Conservation (phyloP, 1,284 basidiomycete species). For the Anthracocystis setariae region DNA sequence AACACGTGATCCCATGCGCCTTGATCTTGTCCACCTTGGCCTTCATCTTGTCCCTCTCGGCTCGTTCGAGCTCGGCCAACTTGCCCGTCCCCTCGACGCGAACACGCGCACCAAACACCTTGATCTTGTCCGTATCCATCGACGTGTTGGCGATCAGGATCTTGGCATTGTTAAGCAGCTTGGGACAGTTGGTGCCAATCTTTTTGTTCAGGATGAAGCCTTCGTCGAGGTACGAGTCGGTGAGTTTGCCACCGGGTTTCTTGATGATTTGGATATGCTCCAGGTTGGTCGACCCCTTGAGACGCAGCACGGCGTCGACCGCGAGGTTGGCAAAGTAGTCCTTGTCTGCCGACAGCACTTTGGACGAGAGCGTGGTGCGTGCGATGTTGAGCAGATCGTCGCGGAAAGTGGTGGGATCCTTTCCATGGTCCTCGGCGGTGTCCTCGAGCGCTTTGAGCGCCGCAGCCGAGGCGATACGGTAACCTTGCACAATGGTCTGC, state of each 20-base stretch:
- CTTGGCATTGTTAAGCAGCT: constrained; percentile 91
- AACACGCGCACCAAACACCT: constrained; percentile 95
- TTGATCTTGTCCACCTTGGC: constrained; percentile 95
- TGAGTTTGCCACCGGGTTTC: constrained; percentile 97
- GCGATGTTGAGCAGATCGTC: constrained; percentile 96
- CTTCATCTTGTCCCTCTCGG: constrained; percentile 99
- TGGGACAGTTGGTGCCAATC: constrained; percentile 93
- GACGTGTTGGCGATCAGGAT: constrained; percentile 98
- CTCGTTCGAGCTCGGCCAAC: constrained; percentile 95
- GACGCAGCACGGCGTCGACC: constrained; percentile 91
- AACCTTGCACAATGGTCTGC: constrained; percentile 99
- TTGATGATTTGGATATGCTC: constrained; percentile 99
- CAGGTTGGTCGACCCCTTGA: constrained; percentile 94
- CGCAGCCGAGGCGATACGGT: constrained; percentile 87
- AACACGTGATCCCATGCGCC: constrained; percentile 93
- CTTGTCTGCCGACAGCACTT: constrained; percentile 96
- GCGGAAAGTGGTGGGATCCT: constrained; percentile 80
- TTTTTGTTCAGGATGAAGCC: constrained; percentile 98
- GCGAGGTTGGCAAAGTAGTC: constrained; percentile 98
- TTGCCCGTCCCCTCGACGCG: constrained; percentile 96
- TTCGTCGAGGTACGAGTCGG: constrained; percentile 97
- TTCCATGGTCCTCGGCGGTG: constrained; percentile 81
- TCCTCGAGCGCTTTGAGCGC: constrained; percentile 85
- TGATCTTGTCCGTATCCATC: constrained; percentile 99
- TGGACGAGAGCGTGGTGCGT: constrained; percentile 92